Percentiles rank a stretch among this genome's conserved stretches.
Conservation (phyloP, 2,329 filamentous ascomycete species). For the Leptosphaerulina australis region DNA sequence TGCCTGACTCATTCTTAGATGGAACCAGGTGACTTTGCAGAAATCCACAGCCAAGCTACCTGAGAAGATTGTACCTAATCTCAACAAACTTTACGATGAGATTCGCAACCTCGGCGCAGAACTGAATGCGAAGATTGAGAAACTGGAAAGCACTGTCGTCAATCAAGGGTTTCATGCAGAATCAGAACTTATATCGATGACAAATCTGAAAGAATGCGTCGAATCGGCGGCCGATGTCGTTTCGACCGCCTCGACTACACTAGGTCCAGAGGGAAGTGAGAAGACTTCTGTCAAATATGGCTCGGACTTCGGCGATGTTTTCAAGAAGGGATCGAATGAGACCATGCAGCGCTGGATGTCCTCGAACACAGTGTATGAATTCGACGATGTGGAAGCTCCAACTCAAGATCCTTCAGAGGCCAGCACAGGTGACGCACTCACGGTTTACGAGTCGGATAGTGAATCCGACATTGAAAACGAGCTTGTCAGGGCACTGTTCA, state of each 20-base stretch:
- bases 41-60: constrained; percentile 27
- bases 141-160: constrained; percentile 16
- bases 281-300: constrained; percentile 21
- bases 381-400: constrained; percentile 20
- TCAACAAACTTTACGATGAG: constrained; percentile 33
- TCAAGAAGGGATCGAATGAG: constrained; percentile 22
- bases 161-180: constrained; percentile 17
- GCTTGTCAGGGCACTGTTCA: constrained; percentile 25
- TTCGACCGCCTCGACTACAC: constrained; percentile 31
- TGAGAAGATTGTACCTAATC: constrained; percentile 27
- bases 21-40: constrained; percentile 33
- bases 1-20: constrained; percentile 13
- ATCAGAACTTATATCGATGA: constrained; percentile 25
- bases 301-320: constrained; percentile 33
- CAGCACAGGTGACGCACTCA: constrained; percentile 13
- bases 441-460: constrained; percentile 25
- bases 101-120: constrained; percentile 24
- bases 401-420: constrained; percentile 19
- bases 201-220: constrained; percentile 30
- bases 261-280: constrained; percentile 22
- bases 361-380: constrained; percentile 32
- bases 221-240: constrained; percentile 32
- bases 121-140: constrained; percentile 30
- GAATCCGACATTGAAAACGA: constrained; percentile 30
- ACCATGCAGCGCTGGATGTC: constrained; percentile 30